These are phyloP conservation scores for Aspergillus homomorphus DNA, from an alignment of 495 filamentous ascomycete species.

Conservation along the genomic window DNA sequence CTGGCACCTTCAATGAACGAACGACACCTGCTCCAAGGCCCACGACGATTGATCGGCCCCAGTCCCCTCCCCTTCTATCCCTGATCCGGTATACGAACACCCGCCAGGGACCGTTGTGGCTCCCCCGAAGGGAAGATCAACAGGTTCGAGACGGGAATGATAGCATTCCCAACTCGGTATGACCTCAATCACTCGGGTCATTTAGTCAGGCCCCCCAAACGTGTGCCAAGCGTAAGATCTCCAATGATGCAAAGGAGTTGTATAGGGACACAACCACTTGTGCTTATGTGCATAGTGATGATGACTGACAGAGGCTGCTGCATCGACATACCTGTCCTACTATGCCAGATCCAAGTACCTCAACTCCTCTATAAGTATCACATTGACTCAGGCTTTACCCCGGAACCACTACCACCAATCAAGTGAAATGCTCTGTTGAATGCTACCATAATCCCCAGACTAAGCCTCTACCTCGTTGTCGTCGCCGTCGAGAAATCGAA, in stretches of 20 bases:
- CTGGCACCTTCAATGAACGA: not conserved
- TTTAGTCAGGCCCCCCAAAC: not conserved
- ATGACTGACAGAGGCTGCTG: not conserved
- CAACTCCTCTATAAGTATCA: not conserved
- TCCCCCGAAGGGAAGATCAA: conserved; percentile 2
- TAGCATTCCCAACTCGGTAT: not conserved
- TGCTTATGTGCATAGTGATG: not conserved
- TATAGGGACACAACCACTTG: not conserved
- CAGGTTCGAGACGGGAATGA: not conserved
- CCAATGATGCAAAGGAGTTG: conserved; percentile 1
- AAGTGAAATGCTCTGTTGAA: not conserved
- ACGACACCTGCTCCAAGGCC: not conserved
- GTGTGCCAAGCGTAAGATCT: conserved; percentile 1
- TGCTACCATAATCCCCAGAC: too few relatives aligned
- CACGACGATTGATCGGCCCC: not conserved
- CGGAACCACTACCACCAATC: not conserved
- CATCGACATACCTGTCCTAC: not conserved
- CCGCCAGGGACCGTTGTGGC: conserved; percentile 3
- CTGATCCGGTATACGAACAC: conserved; percentile 7
- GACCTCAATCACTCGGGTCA: conserved; percentile 1
- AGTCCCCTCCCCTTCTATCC: not conserved
- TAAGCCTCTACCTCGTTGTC: not conserved
- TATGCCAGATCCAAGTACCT: not conserved
- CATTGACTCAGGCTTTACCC: not conserved
- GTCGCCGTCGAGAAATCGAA: not conserved